These are phyloP conservation scores for Thalassiosira mediterranea DNA, from an alignment of 352 stramenopile genomes.

Conservation along the genomic window DNA sequence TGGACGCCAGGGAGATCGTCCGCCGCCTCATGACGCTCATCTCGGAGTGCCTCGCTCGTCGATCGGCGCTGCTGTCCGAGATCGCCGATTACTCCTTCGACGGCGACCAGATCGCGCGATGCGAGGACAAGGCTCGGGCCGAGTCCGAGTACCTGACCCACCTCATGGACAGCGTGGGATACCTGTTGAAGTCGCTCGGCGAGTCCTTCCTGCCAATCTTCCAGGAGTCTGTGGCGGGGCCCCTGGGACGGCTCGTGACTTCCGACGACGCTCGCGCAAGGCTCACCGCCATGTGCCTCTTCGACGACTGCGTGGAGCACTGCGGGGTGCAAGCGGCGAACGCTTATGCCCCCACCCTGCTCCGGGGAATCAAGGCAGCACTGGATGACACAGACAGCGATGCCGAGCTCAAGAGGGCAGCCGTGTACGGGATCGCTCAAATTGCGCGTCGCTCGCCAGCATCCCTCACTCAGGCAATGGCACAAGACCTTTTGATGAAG, in stretches of 20 bases:
- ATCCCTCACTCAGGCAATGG: conserved; percentile 26
- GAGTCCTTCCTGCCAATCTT: conserved; percentile 68
- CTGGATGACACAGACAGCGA: conserved; percentile 52
- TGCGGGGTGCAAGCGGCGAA: conserved; percentile 58
- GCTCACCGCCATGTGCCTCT: conserved; percentile 70
- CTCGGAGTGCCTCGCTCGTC: conserved; percentile 27
- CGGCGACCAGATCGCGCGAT: conserved; percentile 68
- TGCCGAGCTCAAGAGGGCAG: conserved; percentile 56
- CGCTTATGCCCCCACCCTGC: conserved; percentile 49
- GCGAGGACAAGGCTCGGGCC: conserved; percentile 43
- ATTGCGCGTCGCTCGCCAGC: conserved; percentile 61
- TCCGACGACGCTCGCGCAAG: conserved; percentile 55
- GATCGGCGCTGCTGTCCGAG: conserved; percentile 23
- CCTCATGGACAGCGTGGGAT: conserved; percentile 77
- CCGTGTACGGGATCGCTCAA: conserved; percentile 72
- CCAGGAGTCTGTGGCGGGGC: conserved; percentile 54
- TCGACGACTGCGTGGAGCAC: conserved; percentile 82
- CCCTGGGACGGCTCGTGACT: conserved; percentile 58
- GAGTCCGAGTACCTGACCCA: conserved; percentile 72
- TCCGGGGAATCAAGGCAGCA: conserved; percentile 52
- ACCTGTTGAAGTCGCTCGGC: conserved; percentile 71
- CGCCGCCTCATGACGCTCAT: conserved; percentile 46
- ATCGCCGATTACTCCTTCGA: conserved; percentile 30
- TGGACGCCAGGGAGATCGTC: conserved; percentile 49
- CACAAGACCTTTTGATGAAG: conserved; percentile 49